Base-by-base conservation (phyloP, 2,329 filamentous ascomycete species). In the Grosmannia huntii region DNA sequence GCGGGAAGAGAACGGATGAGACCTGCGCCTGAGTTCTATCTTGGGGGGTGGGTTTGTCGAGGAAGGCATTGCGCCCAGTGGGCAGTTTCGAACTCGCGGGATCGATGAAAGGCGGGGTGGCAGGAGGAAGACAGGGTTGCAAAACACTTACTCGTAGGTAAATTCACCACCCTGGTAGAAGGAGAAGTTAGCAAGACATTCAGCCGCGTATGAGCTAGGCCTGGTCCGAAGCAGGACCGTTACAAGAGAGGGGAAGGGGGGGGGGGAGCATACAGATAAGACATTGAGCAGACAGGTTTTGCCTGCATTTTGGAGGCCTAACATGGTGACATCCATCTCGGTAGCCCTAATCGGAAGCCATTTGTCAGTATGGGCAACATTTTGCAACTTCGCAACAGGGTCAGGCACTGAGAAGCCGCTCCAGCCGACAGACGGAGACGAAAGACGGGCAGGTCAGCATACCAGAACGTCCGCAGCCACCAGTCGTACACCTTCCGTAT, bases 321-420 rank as follows among this genome's bases (percentile, higher is more conserved):
- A 92, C 87, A 99, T 95, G 66, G 94, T 97, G 70, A 99, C 92
- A 75, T 99, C 94, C 91, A 99, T 96, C 78, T 99, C 94, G 65
- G 91, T 95, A 65, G 92, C 90, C 94, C 92, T 96, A 21, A 21
- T 10, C 25, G 5, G 28, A 21, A 21, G 25, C 16, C 50, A 19
- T 10, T n/a, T 28, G 58, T 55, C 53, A 59, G 63, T 61, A 63
- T 9, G 48, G 25, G 14, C 14, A n/a, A 16, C 19, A 53, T 54
- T 56, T 53, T 21, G 33, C 51, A 44, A 9, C 16, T n/a, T n/a
- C 19, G 41, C 41, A n/a, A 19, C 19, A 38, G 33, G 38, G 14
- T 19, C n/a, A 44, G 14, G 19, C 41, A 44, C 41, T 7, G 41
- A 5, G 41, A 19, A 9, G 3, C 7, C 19, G 16, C 16, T 44